phyloP scores from a whole-genome alignment of 352 stramenopile species.

The Peronospora farinosa region DNA sequence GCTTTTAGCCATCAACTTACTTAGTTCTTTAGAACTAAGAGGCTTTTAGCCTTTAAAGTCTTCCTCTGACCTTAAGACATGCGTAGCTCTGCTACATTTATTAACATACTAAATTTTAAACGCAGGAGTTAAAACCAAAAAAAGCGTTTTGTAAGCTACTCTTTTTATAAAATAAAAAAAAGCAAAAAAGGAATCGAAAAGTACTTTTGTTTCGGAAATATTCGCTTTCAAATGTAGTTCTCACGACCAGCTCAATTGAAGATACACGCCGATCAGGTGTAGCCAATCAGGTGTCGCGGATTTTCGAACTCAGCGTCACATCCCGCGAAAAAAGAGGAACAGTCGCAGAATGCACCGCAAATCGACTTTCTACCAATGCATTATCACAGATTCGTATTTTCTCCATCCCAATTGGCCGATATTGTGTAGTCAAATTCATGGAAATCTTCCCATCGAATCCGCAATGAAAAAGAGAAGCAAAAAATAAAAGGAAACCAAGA shows the following conservation, averaged over 20 bases:
- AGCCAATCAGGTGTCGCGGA: conserved; percentile 5
- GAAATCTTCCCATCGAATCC: conserved; percentile 9
- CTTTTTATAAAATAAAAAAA: too few species aligned
- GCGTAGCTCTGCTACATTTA: too few species aligned
- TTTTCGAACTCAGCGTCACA: conserved; percentile 6
- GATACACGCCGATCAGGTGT: conserved; percentile 1
- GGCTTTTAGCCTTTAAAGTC: too few species aligned
- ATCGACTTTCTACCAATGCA: conserved; percentile 3
- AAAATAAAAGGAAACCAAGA: conserved; percentile 13
- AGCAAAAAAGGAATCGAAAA: background rate
- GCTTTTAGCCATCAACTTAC: too few species aligned
- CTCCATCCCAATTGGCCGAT: background rate
- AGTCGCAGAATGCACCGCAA: background rate
- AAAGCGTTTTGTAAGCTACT: too few species aligned
- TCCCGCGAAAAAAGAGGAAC: conserved; percentile 6
- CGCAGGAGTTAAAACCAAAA: too few species aligned
- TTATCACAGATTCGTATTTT: background rate
- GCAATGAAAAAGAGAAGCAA: conserved; percentile 29
- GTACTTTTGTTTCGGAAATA: background rate
- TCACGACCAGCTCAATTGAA: background rate
- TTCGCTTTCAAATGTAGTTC: background rate
- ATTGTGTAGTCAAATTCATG: background rate
- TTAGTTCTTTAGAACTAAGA: too few species aligned
- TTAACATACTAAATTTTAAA: too few species aligned
- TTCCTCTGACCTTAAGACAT: too few species aligned